phyloP scores from a whole-genome alignment of 2,329 filamentous ascomycete species.

The Amauroascus niger region DNA sequence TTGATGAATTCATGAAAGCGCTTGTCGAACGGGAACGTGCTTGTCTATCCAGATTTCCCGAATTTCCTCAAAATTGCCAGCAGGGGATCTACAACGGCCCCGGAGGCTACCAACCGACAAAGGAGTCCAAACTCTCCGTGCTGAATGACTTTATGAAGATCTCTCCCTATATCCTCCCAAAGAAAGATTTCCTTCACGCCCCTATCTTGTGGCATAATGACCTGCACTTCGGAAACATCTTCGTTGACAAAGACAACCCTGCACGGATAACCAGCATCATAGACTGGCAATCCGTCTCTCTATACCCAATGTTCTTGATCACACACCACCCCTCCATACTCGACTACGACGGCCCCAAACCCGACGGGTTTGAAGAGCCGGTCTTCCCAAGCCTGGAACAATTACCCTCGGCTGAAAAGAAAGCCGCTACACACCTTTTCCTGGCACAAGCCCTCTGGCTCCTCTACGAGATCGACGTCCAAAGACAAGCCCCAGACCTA shows the following conservation, averaged over 20 bases:
- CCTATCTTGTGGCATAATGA: conserved; percentile 36
- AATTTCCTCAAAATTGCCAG: not conserved
- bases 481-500: not conserved
- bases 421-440: conserved; percentile 15
- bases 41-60: not conserved
- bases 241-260: conserved; percentile 23
- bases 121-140: conserved; percentile 23
- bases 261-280: conserved; percentile 19
- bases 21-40: too few relatives aligned
- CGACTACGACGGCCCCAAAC: too few relatives aligned
- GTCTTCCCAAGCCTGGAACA: too few relatives aligned
- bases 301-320: conserved; percentile 18
- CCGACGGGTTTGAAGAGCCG: too few relatives aligned
- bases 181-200: conserved; percentile 4
- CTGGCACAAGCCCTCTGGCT: conserved; percentile 20
- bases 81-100: conserved; percentile 16
- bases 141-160: conserved; percentile 28
- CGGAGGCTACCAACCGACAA: conserved; percentile 25
- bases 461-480: conserved; percentile 15
- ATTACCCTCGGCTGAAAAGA: conserved; percentile 16
- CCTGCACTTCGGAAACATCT: conserved; percentile 34
- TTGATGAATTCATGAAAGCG: too few relatives aligned
- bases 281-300: conserved; percentile 21
- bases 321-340: conserved; percentile 13
- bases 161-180: too few relatives aligned